Base-by-base conservation (phyloP, 345 rosid species). In the Isatis tinctoria region DNA sequence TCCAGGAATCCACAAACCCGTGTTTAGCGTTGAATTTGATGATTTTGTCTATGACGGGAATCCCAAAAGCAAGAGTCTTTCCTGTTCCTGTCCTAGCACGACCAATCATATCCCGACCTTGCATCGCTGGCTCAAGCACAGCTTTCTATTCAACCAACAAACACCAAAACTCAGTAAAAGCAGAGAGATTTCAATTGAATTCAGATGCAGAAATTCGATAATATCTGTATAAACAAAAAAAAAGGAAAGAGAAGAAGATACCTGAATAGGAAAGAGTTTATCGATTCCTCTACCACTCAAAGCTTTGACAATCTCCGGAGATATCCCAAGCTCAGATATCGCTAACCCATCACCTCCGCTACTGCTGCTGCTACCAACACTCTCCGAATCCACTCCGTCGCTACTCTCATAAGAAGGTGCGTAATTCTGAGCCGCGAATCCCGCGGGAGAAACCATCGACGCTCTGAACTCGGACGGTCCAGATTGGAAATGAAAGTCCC, bases 31-130 rank as follows among this genome's bases (percentile, higher is more conserved):
- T 96, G 83, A 37, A 92, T 71, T 85, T 81, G 66, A 89, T 83
- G 73, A 96, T 96, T 67, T 82, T 85, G 77, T 96, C 97, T 28
- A 96, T 61, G 18, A 92, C 62, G 6, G 99, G 98, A 43, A 92
- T 92, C 82, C 98, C 98, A 67, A 96, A 96, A 60, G 99, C 97
- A 72, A 96, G 97, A 2, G 98, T 96, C 83, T 96, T 96, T 18
- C 98, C 97, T 0, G 97, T 96, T 78, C 99, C 98, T 0, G 98
- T 92, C 79, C 92, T 87, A 14, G 98, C 97, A 17, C 98, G 88
- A 43, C 96, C 98, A 35, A 88, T 85, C 97, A 96, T 80, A 57
- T 96, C 99, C 3, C 87, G 79, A n/a, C 99, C 99, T 82, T 86
- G 84, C 98, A 92, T 92, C 40, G 97, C 98, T 3, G 98, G 99